These are phyloP conservation scores for Leucosporidium scottii DNA, from an alignment of 768 basidiomycete genomes.

Conservation along the genomic window DNA sequence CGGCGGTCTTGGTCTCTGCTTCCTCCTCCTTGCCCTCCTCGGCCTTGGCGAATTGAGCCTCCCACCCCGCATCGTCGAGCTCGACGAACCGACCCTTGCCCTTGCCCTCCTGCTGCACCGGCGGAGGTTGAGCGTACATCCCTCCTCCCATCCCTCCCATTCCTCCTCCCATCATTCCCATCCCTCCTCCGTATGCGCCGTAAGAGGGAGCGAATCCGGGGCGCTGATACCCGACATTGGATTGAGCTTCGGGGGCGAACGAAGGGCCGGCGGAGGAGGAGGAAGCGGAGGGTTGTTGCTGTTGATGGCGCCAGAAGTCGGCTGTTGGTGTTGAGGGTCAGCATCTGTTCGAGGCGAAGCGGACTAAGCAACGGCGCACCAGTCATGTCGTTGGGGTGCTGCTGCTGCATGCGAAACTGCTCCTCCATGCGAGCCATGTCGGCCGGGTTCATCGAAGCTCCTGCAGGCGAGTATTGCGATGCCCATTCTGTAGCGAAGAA, in stretches of 20 bases:
- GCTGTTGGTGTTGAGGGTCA: background rate
- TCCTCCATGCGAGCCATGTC: slow-evolving; percentile 28
- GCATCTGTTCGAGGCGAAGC: background rate
- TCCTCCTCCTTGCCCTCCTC: slow-evolving; percentile 1
- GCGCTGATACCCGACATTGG: background rate
- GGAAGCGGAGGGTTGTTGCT: slow-evolving; percentile 10
- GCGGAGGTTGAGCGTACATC: slow-evolving; percentile 4
- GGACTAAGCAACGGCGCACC: background rate
- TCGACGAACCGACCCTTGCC: slow-evolving; percentile 56
- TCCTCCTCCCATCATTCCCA: slow-evolving; percentile 8
- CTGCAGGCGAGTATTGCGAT: slow-evolving; percentile 25
- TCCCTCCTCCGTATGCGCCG: slow-evolving; percentile 17
- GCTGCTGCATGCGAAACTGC: slow-evolving; percentile 29
- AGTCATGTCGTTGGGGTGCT: slow-evolving; percentile 31
- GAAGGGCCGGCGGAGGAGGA: background rate
- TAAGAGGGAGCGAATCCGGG: slow-evolving; percentile 22
- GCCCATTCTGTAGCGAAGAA: slow-evolving; percentile 15
- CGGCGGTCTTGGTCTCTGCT: background rate
- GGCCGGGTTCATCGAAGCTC: slow-evolving; percentile 7
- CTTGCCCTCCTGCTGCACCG: slow-evolving; percentile 45
- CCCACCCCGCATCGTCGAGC: slow-evolving; percentile 37
- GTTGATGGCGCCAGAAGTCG: slow-evolving; percentile 33
- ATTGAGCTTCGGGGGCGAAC: background rate
- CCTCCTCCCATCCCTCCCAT: slow-evolving; percentile 5
- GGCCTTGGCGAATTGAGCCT: slow-evolving; percentile 32